Conservation (phyloP, 352 stramenopile species). For the Globisporangium paroecandrum region DNA sequence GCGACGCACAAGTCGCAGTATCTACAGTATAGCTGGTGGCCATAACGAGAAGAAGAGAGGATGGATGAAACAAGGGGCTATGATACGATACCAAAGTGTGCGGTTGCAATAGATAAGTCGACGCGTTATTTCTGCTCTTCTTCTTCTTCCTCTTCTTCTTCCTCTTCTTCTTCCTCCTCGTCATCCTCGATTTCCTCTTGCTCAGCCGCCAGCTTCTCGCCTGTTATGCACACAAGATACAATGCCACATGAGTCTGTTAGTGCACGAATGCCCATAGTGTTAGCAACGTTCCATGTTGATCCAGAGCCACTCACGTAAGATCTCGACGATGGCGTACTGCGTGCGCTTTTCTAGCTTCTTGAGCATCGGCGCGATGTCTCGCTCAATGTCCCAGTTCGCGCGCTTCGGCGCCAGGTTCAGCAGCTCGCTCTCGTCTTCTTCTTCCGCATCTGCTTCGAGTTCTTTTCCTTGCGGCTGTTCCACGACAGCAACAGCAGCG, state of each 20-base stretch:
- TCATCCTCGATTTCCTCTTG: constrained; percentile 61
- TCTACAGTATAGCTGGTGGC: not conserved
- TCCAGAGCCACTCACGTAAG: constrained; percentile 45
- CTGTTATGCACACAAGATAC: constrained; percentile 22
- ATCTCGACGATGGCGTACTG: constrained; percentile 87
- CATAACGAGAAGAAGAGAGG: constrained; percentile 42
- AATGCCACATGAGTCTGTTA: not conserved
- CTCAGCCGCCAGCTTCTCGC: constrained; percentile 78
- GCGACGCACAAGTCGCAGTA: not conserved
- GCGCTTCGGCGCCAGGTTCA: constrained; percentile 78
- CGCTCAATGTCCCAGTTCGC: constrained; percentile 88
- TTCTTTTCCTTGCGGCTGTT: constrained; percentile 19
- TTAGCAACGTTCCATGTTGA: not conserved
- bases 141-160: constrained; percentile 37
- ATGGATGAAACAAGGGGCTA: constrained; percentile 2
- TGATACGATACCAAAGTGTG: constrained; percentile 7
- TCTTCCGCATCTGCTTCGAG: constrained; percentile 24
- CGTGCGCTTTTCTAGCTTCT: constrained; percentile 82
- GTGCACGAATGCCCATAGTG: not conserved
- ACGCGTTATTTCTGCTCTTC: constrained; percentile 17
- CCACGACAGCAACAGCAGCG: not conserved
- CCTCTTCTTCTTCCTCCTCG: constrained; percentile 48
- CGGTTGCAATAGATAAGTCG: constrained; percentile 9
- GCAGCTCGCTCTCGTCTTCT: constrained; percentile 58
- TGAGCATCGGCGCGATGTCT: constrained; percentile 83